Percentiles rank a stretch among this genome's conserved stretches.
Conservation (phyloP, 306 rosid genomes). For the Sophora flavescens region DNA sequence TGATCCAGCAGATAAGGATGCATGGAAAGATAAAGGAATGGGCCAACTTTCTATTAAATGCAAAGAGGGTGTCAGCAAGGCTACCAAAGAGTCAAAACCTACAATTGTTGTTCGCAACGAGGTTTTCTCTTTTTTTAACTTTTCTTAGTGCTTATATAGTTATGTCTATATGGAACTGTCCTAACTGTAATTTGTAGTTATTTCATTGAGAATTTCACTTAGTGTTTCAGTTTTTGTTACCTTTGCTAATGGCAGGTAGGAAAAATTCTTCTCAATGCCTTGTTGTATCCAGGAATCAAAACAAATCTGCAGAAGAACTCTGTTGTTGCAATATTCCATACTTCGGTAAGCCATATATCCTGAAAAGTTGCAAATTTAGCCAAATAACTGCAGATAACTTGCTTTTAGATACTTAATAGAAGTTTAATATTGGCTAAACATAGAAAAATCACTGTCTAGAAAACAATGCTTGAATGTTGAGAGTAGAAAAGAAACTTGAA, state of each 20-base stretch:
- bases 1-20: constrained; percentile 83
- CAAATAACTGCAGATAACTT: constrained; percentile 2
- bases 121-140: constrained; percentile 54
- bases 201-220: constrained; percentile 7
- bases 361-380: constrained; percentile 19
- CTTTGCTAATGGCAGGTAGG: constrained; percentile 75
- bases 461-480: constrained; percentile 3
- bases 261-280: constrained; percentile 88
- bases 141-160: not conserved
- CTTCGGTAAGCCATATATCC: constrained; percentile 64
- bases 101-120: constrained; percentile 92
- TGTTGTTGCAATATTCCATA: constrained; percentile 90
- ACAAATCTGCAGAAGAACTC: constrained; percentile 91
- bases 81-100: constrained; percentile 93
- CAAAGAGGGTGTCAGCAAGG: constrained; percentile 91
- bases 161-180: constrained; percentile 7
- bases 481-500: constrained; percentile 28
- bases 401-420: constrained; percentile 10
- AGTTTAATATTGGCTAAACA: constrained; percentile 16
- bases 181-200: not conserved
- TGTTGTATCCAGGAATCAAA: constrained; percentile 93
- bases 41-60: constrained; percentile 91
- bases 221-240: constrained; percentile 45
- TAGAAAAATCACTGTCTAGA: not conserved
- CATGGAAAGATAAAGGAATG: constrained; percentile 94